A percentile compares a stretch with the other conserved stretches of the same genome.
Evolutionary conservation across 2,329 filamentous ascomycete species (phyloP).

Genomic region (Trichoderma polysporum): DNA sequence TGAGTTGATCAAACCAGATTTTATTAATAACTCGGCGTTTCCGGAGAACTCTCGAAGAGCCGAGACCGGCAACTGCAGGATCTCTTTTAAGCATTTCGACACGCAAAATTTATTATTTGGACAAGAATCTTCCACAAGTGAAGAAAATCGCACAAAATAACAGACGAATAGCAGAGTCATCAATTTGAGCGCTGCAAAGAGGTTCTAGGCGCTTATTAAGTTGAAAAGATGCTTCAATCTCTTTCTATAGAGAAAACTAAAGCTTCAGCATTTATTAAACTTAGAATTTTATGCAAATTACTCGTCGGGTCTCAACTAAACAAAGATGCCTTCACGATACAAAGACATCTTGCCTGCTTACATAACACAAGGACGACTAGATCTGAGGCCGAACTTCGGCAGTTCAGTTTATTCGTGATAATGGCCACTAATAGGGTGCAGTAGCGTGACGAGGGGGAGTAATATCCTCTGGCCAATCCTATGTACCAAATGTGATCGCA

Average conservation of each 20-base stretch:
- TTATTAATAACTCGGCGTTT: slow-evolving; percentile 3
- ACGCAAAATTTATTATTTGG: neutral
- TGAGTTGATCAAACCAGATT: neutral
- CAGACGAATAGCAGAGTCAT: neutral
- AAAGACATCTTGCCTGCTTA: neutral
- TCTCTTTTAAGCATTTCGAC: neutral
- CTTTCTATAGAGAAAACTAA: too few relatives aligned
- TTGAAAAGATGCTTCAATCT: too few relatives aligned
- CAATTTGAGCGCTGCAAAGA: neutral
- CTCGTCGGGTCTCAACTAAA: too few relatives aligned
- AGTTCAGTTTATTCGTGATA: neutral
- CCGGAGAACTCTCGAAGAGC: neutral
- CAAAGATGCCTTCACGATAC: neutral
- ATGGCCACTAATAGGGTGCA: neutral
- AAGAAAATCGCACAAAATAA: neutral
- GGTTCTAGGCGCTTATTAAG: neutral
- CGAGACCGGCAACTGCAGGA: neutral
- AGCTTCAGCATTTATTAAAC: too few relatives aligned
- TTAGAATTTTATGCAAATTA: too few relatives aligned
- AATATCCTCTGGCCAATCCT: neutral
- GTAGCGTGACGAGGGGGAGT: neutral
- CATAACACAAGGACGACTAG: too few relatives aligned
- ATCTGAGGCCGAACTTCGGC: neutral
- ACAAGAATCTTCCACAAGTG: neutral
- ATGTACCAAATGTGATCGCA: neutral